These are phyloP conservation scores for Luffa aegyptiaca DNA, from an alignment of 306 rosid species.

Conservation along the genomic window DNA sequence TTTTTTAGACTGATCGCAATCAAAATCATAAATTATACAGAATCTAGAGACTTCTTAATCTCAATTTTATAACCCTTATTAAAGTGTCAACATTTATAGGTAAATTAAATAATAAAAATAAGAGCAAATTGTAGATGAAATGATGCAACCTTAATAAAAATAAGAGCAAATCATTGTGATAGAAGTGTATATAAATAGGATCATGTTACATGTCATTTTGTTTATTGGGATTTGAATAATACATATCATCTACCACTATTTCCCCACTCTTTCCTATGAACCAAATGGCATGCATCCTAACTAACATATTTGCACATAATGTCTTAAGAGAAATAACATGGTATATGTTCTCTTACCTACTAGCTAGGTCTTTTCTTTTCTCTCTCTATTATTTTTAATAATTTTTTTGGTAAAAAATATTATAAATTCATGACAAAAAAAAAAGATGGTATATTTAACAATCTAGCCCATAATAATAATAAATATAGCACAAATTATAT, in stretches of 20 bases:
- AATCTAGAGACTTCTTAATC: not conserved
- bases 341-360: not conserved
- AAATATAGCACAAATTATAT: too few relatives aligned
- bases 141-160: not conserved
- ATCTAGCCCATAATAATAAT: too few relatives aligned
- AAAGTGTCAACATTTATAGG: not conserved
- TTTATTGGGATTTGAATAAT: not conserved
- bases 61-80: not conserved
- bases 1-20: not conserved
- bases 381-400: too few relatives aligned
- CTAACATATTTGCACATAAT: not conserved
- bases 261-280: not conserved
- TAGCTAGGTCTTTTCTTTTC: not conserved
- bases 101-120: not conserved
- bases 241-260: not conserved
- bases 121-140: not conserved
- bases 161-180: not conserved
- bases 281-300: constrained; percentile 2
- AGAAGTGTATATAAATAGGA: not conserved
- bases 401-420: not conserved
- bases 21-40: too few relatives aligned
- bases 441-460: too few relatives aligned
- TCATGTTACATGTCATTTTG: not conserved
- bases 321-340: not conserved
- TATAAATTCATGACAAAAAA: not conserved